phyloP scores from a whole-genome alignment of 2,329 filamentous ascomycete genomes.

The Diplodia seriata region DNA sequence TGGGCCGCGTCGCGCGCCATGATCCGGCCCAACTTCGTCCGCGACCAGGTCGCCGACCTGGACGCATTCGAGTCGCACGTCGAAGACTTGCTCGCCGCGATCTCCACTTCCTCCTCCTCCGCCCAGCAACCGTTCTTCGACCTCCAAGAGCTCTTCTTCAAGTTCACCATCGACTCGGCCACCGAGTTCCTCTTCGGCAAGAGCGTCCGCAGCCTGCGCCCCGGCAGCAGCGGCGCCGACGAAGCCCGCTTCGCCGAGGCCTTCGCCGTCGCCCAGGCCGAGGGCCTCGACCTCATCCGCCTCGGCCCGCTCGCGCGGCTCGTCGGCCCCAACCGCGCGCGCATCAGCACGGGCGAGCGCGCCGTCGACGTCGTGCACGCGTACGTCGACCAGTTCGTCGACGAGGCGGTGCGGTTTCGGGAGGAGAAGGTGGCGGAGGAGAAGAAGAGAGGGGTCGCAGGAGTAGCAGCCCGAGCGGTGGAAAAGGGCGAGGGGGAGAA shows the following conservation, averaged over 20 bases:
- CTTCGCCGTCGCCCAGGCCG: constrained; percentile 52
- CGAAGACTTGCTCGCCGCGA: constrained; percentile 34
- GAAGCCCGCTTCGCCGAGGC: constrained; percentile 52
- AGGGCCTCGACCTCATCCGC: constrained; percentile 47
- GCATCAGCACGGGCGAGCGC: constrained; percentile 1
- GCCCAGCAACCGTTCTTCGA: constrained; percentile 50
- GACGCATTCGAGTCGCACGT: constrained; percentile 39
- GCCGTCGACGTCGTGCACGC: constrained; percentile 40
- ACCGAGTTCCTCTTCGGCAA: constrained; percentile 59
- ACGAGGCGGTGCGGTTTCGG: constrained; percentile 48
- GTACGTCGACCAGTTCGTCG: constrained; percentile 56
- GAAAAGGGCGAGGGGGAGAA: constrained; percentile 40
- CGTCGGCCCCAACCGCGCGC: neutral
- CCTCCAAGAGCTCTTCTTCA: constrained; percentile 40
- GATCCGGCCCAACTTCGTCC: constrained; percentile 42
- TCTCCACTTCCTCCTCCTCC: constrained; percentile 39
- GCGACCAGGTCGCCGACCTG: constrained; percentile 39
- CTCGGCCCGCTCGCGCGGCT: constrained; percentile 41
- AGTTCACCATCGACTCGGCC: constrained; percentile 58
- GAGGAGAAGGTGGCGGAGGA: constrained; percentile 39
- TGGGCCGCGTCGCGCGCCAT: constrained; percentile 44
- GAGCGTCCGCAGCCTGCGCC: constrained; percentile 45
- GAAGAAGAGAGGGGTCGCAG: constrained; percentile 36
- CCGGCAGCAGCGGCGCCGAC: constrained; percentile 36
- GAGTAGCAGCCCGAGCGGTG: constrained; percentile 35